These are phyloP conservation scores for Aspergillus funiculosus DNA, from an alignment of 495 filamentous ascomycete genomes.

Conservation along the genomic window DNA sequence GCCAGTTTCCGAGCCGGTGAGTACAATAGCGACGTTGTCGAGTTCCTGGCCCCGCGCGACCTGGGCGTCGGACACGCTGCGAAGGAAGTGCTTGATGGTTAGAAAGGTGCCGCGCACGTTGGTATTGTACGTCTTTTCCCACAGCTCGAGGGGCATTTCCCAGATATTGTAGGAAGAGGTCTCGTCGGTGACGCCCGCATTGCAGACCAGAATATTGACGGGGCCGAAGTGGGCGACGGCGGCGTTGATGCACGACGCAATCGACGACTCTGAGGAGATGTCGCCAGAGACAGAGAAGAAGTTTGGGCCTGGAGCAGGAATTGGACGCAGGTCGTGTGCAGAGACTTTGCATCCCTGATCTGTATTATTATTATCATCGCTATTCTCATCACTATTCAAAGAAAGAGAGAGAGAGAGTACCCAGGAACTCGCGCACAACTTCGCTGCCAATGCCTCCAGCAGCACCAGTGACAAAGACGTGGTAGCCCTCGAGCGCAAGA, in stretches of 20 bases:
- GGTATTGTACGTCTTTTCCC: conserved; percentile 46
- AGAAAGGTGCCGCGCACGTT: conserved; percentile 52
- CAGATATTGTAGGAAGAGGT: conserved; percentile 43
- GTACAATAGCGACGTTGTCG: conserved; percentile 47
- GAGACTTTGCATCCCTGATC: conserved; percentile 51
- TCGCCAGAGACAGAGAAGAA: conserved; percentile 41
- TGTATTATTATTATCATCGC: too few relatives aligned
- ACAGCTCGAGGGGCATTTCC: conserved; percentile 46
- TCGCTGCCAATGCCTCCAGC: conserved; percentile 48
- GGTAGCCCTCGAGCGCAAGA: conserved; percentile 45
- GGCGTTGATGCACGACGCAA: conserved; percentile 34
- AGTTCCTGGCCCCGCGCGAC: conserved; percentile 30
- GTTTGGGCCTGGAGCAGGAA: conserved; percentile 20
- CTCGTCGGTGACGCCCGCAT: conserved; percentile 47
- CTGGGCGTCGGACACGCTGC: conserved; percentile 32
- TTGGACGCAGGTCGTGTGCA: conserved; percentile 42
- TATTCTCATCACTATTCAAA: too few relatives aligned
- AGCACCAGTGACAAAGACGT: conserved; percentile 55
- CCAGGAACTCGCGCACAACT: conserved; percentile 47
- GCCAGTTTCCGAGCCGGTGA: conserved; percentile 48
- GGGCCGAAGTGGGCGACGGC: conserved; percentile 46
- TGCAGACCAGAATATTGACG: conserved; percentile 49
- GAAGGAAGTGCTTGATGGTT: conserved; percentile 53
- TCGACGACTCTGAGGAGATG: conserved; percentile 43
- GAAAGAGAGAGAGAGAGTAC: too few relatives aligned